Base-by-base conservation (phyloP, 31 red algal genomes). In the Odonthalia washingtoniensis region DNA sequence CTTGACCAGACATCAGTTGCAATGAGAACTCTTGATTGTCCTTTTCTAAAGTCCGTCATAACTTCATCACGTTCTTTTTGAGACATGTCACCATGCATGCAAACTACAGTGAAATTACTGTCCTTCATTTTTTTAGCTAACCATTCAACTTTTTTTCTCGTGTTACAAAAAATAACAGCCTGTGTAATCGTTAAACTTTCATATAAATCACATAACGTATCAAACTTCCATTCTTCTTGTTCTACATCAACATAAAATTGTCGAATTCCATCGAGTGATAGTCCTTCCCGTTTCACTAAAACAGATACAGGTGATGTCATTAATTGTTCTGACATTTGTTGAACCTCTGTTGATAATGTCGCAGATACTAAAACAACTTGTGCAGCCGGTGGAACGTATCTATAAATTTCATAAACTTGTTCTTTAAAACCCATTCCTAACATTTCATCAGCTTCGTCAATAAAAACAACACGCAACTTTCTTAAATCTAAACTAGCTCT, bases 361-460 rank as follows among this genome's bases (percentile, higher is more conserved):
- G 97, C 97, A 3, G 88, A 92, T 24, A 99, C 90, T 21, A 99
- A 86, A 32, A 89, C 94, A 5, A 99, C 94, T 69, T 98, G 96
- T 21, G 86, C 80, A 16, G 57, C 80, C 24, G 93, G 61, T n/a
- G 92, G 92, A 32, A 95, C 68, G 43, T 83, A 89, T 12, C 96
- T 77, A 75, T 98, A 98, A 70, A 98, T 95, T 39, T 98, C 96
- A 52, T 98, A 98, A 2, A 98, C 81, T 77, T 95, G 96, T 46
- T 98, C 96, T 76, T 98, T 95, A 65, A 98, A 95, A 24, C 96
- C 96, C 53, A 65, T 45, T 0, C 81, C 73, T 27, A 98, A 77
- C 96, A 98, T 98, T 66, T 98, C 90, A 85, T 98, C 96, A 14
- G 96, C 96, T 70, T 98, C 96, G 80, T 98, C 96, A 16, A 98